Evolutionary conservation across 2,329 filamentous ascomycete species (phyloP), one percentile per base, ranked within the genome.

Genomic region (Sporothrix sp.): DNA sequence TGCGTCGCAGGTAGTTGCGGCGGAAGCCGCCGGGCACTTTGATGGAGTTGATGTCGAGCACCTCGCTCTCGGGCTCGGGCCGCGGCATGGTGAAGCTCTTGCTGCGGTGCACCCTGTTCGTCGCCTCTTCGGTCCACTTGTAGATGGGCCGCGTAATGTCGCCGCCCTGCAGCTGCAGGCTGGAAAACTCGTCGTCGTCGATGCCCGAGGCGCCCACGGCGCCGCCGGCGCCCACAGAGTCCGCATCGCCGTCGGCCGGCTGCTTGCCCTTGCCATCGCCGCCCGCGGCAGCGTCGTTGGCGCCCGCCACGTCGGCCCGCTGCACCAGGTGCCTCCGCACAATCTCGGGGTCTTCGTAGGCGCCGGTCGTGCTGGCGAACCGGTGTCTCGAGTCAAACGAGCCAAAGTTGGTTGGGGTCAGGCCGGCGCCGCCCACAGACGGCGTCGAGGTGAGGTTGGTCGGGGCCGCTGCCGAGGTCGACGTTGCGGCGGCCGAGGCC

Each of bases 131-230:
- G 6, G 89, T 88, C 87, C 94, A 98, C 59, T 87, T 84, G 72
- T 98, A 98, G 60, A 98, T 95, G 50, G 91, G 87, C 54, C 93
- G 77, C 21, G 91, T 96, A 52, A 96, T 85, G 64, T 98, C 93
- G 56, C 93, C 93, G 54, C 93, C 93, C 64, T 97, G 94, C 42
- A 98, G 72, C 63, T 84, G 83, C 64, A 98, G 68, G 67, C 93
- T 97, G 27, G 90, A 96, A 65, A 98, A 98, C 61, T 95, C 87
- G 53, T 93, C 86, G 6, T 84, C 80, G 54, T 80, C 76, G 14
- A 54, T 48, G 18, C 47, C 54, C 7, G 51, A 48, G 1, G 51
- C 56, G 59, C 60, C 67, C 61, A 57, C 43, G 18, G 33, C 42
- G 6, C 21, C 48, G 27, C 39, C 50, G 25, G n/a, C 42, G 8